A percentile compares a stretch with the other conserved stretches of the same genome.
These are phyloP conservation scores for Saccharomycopsis hybrid DNA, from an alignment of 1,139 yeast genomes.

Conservation along the genomic window DNA sequence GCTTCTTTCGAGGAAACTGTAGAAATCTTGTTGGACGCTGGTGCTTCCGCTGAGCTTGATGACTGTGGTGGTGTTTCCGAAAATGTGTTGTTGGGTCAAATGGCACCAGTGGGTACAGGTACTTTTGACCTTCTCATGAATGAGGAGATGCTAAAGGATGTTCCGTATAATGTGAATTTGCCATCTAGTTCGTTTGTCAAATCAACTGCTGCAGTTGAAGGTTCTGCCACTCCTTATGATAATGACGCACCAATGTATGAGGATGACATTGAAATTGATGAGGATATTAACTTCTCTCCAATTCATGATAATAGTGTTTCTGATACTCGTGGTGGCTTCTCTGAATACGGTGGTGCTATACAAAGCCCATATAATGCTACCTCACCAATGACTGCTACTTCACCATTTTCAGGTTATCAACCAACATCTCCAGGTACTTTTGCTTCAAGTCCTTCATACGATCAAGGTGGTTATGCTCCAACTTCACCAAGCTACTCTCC, in stretches of 20 bases:
- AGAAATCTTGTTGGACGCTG: constrained; percentile 95
- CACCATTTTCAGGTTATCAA: constrained; percentile 57
- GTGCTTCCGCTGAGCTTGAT: constrained; percentile 95
- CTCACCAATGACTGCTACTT: constrained; percentile 53
- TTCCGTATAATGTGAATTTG: constrained; percentile 43
- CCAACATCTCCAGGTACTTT: constrained; percentile 77
- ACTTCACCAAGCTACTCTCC: constrained; percentile 55
- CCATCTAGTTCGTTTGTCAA: constrained; percentile 31
- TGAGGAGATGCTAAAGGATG: constrained; percentile 72
- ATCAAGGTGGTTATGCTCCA: constrained; percentile 63
- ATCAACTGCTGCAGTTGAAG: constrained; percentile 52
- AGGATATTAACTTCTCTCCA: constrained; percentile 90
- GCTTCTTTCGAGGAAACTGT: constrained; percentile 99
- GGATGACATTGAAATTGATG: constrained; percentile 64
- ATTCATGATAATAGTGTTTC: constrained; percentile 80
- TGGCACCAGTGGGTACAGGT: constrained; percentile 99
- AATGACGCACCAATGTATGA: constrained; percentile 35
- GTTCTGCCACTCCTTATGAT: constrained; percentile 94
- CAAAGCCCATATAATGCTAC: constrained; percentile 55
- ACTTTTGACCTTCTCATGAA: constrained; percentile 94
- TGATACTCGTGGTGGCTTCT: constrained; percentile 84
- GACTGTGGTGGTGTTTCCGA: constrained; percentile 99
- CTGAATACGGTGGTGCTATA: constrained; percentile 74
- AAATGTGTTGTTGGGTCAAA: constrained; percentile 94
- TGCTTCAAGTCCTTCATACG: constrained; percentile 55